Conservation (phyloP, 768 basidiomycete species). For the Porpolomopsis calyptriformis region DNA sequence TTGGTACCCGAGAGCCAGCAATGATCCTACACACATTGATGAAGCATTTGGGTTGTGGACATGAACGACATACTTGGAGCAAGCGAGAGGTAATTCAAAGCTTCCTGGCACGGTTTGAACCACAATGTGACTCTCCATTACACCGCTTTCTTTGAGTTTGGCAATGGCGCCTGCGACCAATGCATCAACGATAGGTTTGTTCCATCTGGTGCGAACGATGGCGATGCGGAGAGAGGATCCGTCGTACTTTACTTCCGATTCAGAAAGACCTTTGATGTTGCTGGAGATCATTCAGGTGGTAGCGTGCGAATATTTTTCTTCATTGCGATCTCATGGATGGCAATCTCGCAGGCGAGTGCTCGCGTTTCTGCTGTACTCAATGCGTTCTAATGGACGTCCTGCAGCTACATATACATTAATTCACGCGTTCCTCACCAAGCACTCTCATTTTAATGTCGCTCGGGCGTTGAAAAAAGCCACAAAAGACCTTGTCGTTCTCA, state of each 20-base stretch:
- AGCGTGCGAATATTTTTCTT: neutral
- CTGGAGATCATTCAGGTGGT: conserved; percentile 25
- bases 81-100: conserved; percentile 87
- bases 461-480: conserved; percentile 66
- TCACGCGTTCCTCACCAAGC: conserved; percentile 59
- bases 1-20: conserved; percentile 75
- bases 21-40: conserved; percentile 53
- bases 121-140: conserved; percentile 83
- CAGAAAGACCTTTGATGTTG: conserved; percentile 71
- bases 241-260: conserved; percentile 54
- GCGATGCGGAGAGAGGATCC: conserved; percentile 76
- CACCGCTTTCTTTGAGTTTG: conserved; percentile 77
- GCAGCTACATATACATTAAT: conserved; percentile 70
- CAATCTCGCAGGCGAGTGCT: conserved; percentile 39
- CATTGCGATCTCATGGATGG: conserved; percentile 31
- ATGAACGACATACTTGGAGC: conserved; percentile 53
- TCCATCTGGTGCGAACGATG: conserved; percentile 97
- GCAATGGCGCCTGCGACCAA: conserved; percentile 69
- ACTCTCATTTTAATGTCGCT: conserved; percentile 60
- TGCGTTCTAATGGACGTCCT: conserved; percentile 6
- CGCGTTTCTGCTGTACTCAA: neutral
- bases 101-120: conserved; percentile 89
- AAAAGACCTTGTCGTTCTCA: conserved; percentile 47
- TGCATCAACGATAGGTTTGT: conserved; percentile 75
- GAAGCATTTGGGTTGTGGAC: neutral